Evolutionary conservation across 176 grass and related monocot genomes (phyloP).

Genomic region (Triticum turgidum): DNA sequence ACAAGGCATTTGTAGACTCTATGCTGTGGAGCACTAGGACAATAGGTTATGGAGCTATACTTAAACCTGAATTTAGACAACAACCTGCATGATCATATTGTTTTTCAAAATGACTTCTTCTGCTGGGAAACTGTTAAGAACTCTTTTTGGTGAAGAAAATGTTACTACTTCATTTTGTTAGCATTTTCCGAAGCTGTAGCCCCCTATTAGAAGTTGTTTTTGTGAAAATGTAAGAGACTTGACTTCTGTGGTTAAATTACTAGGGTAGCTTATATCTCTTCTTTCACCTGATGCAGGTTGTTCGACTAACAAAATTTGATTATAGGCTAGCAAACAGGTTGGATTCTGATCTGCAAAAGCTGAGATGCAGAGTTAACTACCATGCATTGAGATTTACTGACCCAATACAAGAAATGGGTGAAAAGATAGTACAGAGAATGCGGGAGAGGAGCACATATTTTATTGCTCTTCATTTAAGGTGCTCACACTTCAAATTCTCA

Average conservation of each 20-base stretch:
- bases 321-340: constrained; percentile 94
- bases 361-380: constrained; percentile 97
- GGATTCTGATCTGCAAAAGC: constrained; percentile 83
- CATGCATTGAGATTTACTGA: constrained; percentile 76
- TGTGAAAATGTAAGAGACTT: constrained; percentile 5
- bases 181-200: not conserved
- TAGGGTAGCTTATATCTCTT: constrained; percentile 24
- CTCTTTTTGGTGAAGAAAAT: not conserved
- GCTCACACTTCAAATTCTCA: not conserved
- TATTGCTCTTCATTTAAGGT: constrained; percentile 98
- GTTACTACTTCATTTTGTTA: not conserved
- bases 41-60: not conserved
- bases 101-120: not conserved
- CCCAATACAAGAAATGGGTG: constrained; percentile 84
- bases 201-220: not conserved
- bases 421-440: constrained; percentile 80
- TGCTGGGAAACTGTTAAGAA: not conserved
- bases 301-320: constrained; percentile 93
- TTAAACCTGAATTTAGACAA: not conserved
- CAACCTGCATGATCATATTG: not conserved
- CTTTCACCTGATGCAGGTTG: constrained; percentile 57
- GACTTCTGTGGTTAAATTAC: constrained; percentile 3
- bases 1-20: not conserved
- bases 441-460: constrained; percentile 75
- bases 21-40: not conserved